Base-by-base conservation (phyloP, 495 filamentous ascomycete genomes). In the Immersiella caudata region DNA sequence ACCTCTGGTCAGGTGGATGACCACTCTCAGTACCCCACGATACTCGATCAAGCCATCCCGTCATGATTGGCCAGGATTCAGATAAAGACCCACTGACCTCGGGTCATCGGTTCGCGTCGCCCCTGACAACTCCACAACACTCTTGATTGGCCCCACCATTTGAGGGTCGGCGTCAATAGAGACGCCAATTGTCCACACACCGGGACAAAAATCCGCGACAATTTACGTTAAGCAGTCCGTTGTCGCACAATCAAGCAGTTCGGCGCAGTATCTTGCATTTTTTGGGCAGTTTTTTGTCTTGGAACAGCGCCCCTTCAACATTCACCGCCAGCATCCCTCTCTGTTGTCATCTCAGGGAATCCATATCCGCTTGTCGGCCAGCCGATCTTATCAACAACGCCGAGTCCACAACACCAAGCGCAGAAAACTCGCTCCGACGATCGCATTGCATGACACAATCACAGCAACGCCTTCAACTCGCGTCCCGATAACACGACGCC, bases 401-500 rank as follows among this genome's bases (percentile, higher is more conserved):
- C 57, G 27, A 59, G 27, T 3, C 40, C 46, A 6, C 27, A 63
- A 29, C 25, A 60, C 62, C 51, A 52, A 59, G 54, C 46, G 26
- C 26, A 24, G 29, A 40, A 56, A 52, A 49, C 63, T 26, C 14
- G n/a, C 55, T 50, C 46, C 27, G 27, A 62, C 66, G 36, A 61
- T 61, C 58, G 26, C 64, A 40, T 71, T 67, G 71, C 60, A 75
- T 75, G 65, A 64, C 25, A 57, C 64, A 14, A 55, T 24, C 40
- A 56, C 62, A 25, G 29, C 62, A 40, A 25, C 50, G 36, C 57
- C 52, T 50, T 33, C 51, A 20, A 22, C 16, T 6, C 63, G 29
- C 52, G 29, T 20, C 36, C 20, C 64, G 54, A 68, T 71, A 69
- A 56, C 52, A 54, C 22, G 18, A 35, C 50, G n/a, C 50, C 50